phyloP scores from a whole-genome alignment of 306 rosid genomes.

The Rosa persica region DNA sequence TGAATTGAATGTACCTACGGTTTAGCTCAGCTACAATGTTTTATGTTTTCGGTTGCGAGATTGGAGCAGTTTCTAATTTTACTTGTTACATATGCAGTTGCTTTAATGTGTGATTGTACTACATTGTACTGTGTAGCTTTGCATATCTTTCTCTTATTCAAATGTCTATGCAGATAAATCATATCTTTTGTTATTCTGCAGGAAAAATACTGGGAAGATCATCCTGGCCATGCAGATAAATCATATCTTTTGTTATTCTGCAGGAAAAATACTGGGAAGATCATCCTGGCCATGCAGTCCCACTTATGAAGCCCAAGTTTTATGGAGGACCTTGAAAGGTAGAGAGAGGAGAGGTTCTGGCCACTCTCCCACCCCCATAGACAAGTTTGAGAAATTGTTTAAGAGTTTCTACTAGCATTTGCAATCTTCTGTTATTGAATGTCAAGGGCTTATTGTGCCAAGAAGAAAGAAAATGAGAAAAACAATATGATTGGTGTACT shows the following conservation, averaged over 20 bases:
- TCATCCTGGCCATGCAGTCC: conserved; percentile 73
- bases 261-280: conserved; percentile 98
- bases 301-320: conserved; percentile 75
- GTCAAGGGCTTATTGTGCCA: neutral
- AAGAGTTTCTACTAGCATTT: too few species aligned
- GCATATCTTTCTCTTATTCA: too few species aligned
- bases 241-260: conserved; percentile 14
- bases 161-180: too few species aligned
- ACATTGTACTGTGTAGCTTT: too few species aligned
- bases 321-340: conserved; percentile 77
- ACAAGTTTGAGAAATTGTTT: neutral
- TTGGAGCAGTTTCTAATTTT: too few species aligned
- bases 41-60: too few species aligned
- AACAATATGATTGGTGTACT: neutral
- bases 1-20: too few species aligned
- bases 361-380: conserved; percentile 23
- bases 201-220: conserved; percentile 84
- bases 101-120: too few species aligned
- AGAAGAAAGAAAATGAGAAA: neutral
- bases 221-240: too few species aligned
- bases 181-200: conserved; percentile 29
- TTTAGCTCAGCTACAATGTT: too few species aligned
- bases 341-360: conserved; percentile 54
- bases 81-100: too few species aligned
- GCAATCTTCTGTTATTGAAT: neutral